Base-by-base conservation (phyloP, 768 basidiomycete genomes). In the Aureoboletus auriporus region DNA sequence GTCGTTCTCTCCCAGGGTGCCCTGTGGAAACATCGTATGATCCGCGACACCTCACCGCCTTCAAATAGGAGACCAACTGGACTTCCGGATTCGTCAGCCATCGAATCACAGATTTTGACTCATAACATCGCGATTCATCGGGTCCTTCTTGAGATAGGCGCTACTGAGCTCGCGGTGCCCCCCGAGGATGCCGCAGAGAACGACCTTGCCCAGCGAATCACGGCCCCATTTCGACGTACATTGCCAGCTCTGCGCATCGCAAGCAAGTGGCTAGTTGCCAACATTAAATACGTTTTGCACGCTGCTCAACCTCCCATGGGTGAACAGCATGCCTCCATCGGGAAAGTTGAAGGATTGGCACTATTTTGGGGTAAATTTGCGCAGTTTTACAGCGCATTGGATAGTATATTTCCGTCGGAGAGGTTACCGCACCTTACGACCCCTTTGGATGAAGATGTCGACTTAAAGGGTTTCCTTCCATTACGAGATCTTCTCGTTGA, bases 391-490 rank as follows among this genome's bases (percentile, higher is more conserved):
- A 75, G 75, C 16, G 69, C 76, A 11, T 70, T 98, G 42, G 70
- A 72, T 13, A 66, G 71, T 13, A 71, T 81, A 1, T 99, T 98
- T 67, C 93, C 94, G 1, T 57, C 68, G 6, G 72, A 73, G 8
- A 74, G 71, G 38, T 66, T 94, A 29, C 85, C 88, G 2, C 55
- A 65, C 16, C 67, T 90, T 23, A 71, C 67, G 8, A 73, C 75
- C 1, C 78, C 83, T 23, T 69, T 99, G 51, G 93, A 96, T 50
- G 96, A 99, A 67, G 95, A 99, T 63, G 68, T 84, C 6, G 93
- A 97, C 41, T 78, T 93, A 72, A 75, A 76, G 29, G 95, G 95
- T 0, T 98, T 95, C 63, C 68, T 86, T 29, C 96, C 96, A 10
- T 70, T 98, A 42, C 80, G 80, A 45, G 76, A 79, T 36, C 69